A percentile compares a stretch with the other conserved stretches of the same genome.
These are phyloP conservation scores for Nothopassalora personata DNA, from an alignment of 2,329 filamentous ascomycete genomes.

Conservation along the genomic window DNA sequence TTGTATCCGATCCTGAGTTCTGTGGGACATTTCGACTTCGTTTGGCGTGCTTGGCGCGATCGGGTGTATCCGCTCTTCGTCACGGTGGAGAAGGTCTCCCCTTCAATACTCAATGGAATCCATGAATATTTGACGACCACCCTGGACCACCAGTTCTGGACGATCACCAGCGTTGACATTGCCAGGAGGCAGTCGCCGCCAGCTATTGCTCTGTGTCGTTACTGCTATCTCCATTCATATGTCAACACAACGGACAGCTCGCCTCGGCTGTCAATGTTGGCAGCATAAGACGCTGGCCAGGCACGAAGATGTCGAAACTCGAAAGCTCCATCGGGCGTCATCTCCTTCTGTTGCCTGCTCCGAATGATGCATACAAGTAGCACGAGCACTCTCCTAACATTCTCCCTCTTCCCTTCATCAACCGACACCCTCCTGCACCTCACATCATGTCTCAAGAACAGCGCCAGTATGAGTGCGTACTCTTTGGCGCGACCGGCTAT, in stretches of 20 bases:
- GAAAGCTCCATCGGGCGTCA: neutral
- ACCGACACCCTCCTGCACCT: neutral
- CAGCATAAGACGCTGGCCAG: neutral
- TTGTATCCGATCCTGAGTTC: neutral
- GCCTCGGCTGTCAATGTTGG: neutral
- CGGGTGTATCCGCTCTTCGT: no score
- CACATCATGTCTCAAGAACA: constrained; percentile 35
- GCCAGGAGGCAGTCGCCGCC: neutral
- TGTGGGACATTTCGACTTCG: neutral
- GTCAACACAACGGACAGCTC: neutral
- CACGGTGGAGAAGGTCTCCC: no score
- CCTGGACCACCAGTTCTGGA: neutral
- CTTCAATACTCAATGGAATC: no score
- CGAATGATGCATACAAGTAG: constrained; percentile 10
- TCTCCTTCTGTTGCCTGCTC: constrained; percentile 1
- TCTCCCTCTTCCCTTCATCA: neutral
- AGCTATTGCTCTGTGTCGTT: neutral
- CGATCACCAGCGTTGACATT: neutral
- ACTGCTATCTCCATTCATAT: neutral
- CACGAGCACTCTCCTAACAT: constrained; percentile 1
- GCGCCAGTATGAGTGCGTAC: constrained; percentile 58
- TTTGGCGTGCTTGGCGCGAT: no score
- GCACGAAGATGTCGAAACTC: neutral
- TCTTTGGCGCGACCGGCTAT: constrained; percentile 67
- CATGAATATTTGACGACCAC: no score